These are phyloP conservation scores for Debaryomycetaceae sp. DNA, from an alignment of 1,139 yeast species.

Conservation along the genomic window DNA sequence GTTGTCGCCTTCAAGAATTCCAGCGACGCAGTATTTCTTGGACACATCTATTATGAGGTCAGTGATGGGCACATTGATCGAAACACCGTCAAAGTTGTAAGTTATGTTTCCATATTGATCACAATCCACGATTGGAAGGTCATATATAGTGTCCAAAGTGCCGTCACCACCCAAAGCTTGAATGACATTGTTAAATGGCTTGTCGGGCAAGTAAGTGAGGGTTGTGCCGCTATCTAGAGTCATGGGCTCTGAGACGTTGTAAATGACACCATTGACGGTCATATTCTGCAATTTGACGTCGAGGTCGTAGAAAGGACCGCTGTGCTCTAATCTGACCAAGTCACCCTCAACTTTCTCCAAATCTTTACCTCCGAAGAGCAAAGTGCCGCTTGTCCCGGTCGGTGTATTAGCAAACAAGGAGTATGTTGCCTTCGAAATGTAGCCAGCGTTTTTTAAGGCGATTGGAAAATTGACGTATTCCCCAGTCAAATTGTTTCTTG, in stretches of 20 bases:
- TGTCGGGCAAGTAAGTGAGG: slow-evolving; percentile 21
- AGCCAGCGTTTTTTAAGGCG: slow-evolving; percentile 18
- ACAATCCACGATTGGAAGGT: not conserved
- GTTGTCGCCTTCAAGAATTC: slow-evolving; percentile 11
- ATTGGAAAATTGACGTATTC: slow-evolving; percentile 18
- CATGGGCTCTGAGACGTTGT: slow-evolving; percentile 18
- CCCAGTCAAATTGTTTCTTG: not conserved
- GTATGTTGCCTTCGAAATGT: slow-evolving; percentile 16
- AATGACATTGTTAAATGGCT: not conserved
- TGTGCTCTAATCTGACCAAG: slow-evolving; percentile 11
- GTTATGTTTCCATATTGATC: slow-evolving; percentile 5
- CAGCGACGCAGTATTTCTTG: slow-evolving; percentile 9
- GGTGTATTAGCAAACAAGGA: slow-evolving; percentile 18
- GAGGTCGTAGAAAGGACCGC: slow-evolving; percentile 7
- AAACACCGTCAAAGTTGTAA: slow-evolving; percentile 15
- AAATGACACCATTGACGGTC: slow-evolving; percentile 6
- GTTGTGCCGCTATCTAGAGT: slow-evolving; percentile 42
- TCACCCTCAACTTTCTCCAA: slow-evolving; percentile 17
- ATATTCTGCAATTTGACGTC: slow-evolving; percentile 8
- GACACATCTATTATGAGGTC: slow-evolving; percentile 14
- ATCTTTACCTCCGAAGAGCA: slow-evolving; percentile 23
- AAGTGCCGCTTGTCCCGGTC: slow-evolving; percentile 12
- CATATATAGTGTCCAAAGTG: not conserved
- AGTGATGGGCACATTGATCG: slow-evolving; percentile 15
- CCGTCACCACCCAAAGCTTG: slow-evolving; percentile 3